Evolutionary conservation across 2,329 filamentous ascomycete genomes (phyloP).

Genomic region (Ceratocystis papillata): DNA sequence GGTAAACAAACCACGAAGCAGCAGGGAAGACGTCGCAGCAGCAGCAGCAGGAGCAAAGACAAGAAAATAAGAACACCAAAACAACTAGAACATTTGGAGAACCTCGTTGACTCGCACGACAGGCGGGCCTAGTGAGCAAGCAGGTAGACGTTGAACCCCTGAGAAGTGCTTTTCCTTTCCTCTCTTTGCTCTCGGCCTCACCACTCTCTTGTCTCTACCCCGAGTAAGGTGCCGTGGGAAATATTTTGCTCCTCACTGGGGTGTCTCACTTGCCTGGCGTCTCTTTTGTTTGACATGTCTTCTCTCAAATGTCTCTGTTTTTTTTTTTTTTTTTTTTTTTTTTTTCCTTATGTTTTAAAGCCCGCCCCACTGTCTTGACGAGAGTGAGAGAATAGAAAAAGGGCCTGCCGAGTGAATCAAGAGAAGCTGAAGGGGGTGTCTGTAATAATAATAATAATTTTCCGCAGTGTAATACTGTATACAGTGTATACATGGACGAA

Average conservation of each 20-base stretch:
- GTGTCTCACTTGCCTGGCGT: conserved; percentile 2
- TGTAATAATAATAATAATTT: not conserved
- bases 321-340: too few species aligned
- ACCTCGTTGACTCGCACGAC: not conserved
- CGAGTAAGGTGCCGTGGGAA: not conserved
- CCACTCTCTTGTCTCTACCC: not conserved
- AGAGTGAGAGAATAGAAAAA: conserved; percentile 4
- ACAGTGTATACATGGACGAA: not conserved
- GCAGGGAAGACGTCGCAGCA: not conserved
- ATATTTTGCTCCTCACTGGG: not conserved
- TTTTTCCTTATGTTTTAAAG: not conserved
- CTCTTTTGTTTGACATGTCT: conserved; percentile 10
- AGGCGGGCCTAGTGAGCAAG: too few species aligned
- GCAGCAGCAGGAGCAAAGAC: not conserved
- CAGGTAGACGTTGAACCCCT: not conserved
- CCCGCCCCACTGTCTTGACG: not conserved
- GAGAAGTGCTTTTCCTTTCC: not conserved
- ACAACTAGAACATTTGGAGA: conserved; percentile 4
- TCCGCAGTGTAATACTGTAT: not conserved
- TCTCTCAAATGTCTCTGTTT: conserved; percentile 7
- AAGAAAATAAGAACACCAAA: not conserved
- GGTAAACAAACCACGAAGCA: not conserved
- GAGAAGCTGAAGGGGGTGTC: not conserved
- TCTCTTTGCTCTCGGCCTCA: not conserved
- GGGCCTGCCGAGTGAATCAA: conserved; percentile 4